These are phyloP conservation scores for Atkinsonella texensis DNA, from an alignment of 2,329 filamentous ascomycete species.

Conservation along the genomic window DNA sequence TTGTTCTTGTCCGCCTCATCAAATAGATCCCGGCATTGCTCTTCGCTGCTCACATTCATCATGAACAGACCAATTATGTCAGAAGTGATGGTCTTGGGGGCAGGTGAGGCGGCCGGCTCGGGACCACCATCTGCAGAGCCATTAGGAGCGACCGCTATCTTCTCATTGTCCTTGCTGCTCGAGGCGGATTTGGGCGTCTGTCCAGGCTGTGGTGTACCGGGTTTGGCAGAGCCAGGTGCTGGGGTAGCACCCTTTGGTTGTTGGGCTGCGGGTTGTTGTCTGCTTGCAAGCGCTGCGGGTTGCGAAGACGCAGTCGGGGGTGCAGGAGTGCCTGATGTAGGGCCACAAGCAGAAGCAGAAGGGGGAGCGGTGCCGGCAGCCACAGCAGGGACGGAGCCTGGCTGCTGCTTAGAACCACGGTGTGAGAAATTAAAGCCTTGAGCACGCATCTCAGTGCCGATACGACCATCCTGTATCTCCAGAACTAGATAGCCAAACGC, in stretches of 20 bases:
- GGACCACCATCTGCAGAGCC: conserved; percentile 39
- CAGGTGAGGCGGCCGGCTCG: conserved; percentile 44
- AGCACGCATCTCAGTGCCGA: conserved; percentile 96
- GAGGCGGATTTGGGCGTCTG: conserved; percentile 30
- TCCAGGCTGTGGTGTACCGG: conserved; percentile 37
- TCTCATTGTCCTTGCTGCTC: conserved; percentile 42
- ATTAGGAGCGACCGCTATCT: conserved; percentile 36
- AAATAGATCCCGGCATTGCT: conserved; percentile 73
- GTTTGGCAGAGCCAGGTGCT: conserved; percentile 23
- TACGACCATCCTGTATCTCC: conserved; percentile 88
- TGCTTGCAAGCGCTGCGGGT: conserved; percentile 20
- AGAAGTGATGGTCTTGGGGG: conserved; percentile 47
- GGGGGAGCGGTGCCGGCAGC: conserved; percentile 23
- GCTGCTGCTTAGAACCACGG: conserved; percentile 68
- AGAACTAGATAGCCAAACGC: conserved; percentile 93
- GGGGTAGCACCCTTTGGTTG: conserved; percentile 29
- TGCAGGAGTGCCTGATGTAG: conserved; percentile 20
- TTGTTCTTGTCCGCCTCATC: conserved; percentile 71
- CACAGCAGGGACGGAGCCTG: conserved; percentile 25
- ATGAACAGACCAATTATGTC: conserved; percentile 80
- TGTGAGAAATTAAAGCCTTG: conserved; percentile 99
- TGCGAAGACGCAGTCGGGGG: conserved; percentile 26
- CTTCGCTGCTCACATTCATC: conserved; percentile 71
- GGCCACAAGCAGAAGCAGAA: conserved; percentile 1
- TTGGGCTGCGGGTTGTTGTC: conserved; percentile 27